Evolutionary conservation across 1,139 yeast species (phyloP), one percentile per base, ranked within the genome.

Genomic region (Kodamaea derodonti): DNA sequence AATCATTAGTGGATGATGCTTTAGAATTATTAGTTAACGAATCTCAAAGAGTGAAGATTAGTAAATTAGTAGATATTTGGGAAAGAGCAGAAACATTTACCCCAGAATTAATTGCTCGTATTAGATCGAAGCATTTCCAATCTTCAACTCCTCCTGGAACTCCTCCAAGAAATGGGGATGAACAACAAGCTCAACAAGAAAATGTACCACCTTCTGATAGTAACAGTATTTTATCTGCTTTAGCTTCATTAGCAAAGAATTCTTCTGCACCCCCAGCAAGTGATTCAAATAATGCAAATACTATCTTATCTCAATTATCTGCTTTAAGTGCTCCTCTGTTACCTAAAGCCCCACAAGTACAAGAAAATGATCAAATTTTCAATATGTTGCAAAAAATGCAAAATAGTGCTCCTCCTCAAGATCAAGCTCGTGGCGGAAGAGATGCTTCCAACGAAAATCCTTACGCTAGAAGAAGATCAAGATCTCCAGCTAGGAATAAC

Each of bases 51-150:
- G 86, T 78, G 40, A 92, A 88, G 59, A 78, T 88, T 47, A 70
- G 79, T 52, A 90, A 88, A 60, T 72, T 92, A 49, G 75, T 92
- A 47, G 95, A 86, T 45, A 90, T 92, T 51, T 92, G 98, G 98
- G 87, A 80, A 50, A 78, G 87, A 46, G 84, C 92, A 24, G 80
- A 78, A 33, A 84, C 96, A 12, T 92, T 92, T 60, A 69, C 72
- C 35, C 72, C 73, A 29, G 69, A 70, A 29, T 63, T 72, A 26
- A 65, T 90, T 40, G 61, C 70, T 35, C 58, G 72, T 15, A 73
- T 85, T 38, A 75, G 80, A 55, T 58, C 65, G n/a, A 79, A 75
- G 49, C 78, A 76, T 58, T 81, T 80, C 50, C 65, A 69, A 32
- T 63, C 75, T 38, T 61, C 75, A 17, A 75, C 83, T 5, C 75